Evolutionary conservation across 208 protist species (phyloP).

Genomic region (Trypanosoma platydactyli): DNA sequence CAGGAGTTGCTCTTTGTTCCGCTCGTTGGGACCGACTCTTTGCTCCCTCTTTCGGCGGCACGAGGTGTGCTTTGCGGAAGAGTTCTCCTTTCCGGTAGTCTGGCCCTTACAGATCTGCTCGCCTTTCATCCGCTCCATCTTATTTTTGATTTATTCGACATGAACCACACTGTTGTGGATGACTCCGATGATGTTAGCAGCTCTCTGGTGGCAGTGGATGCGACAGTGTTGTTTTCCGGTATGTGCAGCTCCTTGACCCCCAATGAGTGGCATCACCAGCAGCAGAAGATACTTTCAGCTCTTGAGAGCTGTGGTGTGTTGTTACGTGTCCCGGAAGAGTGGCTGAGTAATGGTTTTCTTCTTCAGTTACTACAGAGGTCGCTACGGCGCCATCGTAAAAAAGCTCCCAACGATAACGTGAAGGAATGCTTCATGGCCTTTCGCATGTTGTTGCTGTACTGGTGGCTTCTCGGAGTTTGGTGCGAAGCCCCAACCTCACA

Average conservation of each 20-base stretch:
- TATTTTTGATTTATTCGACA: constrained; percentile 7
- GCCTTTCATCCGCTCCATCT: constrained; percentile 31
- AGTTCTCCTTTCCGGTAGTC: constrained; percentile 24
- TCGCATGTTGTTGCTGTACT: constrained; percentile 26
- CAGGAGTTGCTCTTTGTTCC: constrained; percentile 26
- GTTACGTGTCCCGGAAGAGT: constrained; percentile 13
- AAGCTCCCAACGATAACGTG: background rate
- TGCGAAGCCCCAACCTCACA: background rate
- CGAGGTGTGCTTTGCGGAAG: background rate
- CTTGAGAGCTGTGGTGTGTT: constrained; percentile 21
- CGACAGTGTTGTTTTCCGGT: background rate
- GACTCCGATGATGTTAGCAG: background rate
- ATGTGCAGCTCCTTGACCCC: background rate
- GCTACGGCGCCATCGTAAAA: background rate
- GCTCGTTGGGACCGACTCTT: constrained; percentile 6
- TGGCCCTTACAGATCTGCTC: constrained; percentile 3
- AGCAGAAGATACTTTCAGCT: background rate
- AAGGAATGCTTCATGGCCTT: constrained; percentile 14
- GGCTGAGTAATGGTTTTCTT: constrained; percentile 23
- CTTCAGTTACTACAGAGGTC: background rate
- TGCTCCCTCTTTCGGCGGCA: constrained; percentile 14
- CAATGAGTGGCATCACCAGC: background rate
- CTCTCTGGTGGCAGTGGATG: constrained; percentile 1
- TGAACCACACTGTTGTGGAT: no score
- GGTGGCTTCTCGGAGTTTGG: constrained; percentile 27